Conservation (phyloP, 805 yeast genomes). For the Tetrapisispora namnaoensis region DNA sequence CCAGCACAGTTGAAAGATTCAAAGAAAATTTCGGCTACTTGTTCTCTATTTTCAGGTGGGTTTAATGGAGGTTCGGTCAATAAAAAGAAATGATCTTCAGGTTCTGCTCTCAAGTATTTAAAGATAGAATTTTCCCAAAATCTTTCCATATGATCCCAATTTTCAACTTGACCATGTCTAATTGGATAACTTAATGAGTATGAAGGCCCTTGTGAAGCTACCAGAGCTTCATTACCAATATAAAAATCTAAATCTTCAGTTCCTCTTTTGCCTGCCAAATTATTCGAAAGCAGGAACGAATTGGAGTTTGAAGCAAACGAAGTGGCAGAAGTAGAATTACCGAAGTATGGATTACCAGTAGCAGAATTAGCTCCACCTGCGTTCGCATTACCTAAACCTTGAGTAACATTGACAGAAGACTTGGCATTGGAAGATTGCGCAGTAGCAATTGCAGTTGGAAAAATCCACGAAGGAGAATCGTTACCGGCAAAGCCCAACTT, state of each 20-base stretch:
- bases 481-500: slow-evolving; percentile 98
- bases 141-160: slow-evolving; percentile 99
- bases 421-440: slow-evolving; percentile 37
- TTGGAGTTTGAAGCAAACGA: slow-evolving; percentile 23
- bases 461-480: slow-evolving; percentile 93
- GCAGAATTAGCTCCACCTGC: slow-evolving; percentile 26
- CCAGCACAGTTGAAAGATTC: slow-evolving; percentile 99
- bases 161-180: slow-evolving; percentile 95
- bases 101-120: slow-evolving; percentile 94
- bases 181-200: slow-evolving; percentile 87
- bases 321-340: slow-evolving; percentile 31
- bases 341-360: slow-evolving; percentile 21
- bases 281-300: slow-evolving; percentile 25
- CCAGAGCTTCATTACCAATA: slow-evolving; percentile 91
- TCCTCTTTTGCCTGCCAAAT: slow-evolving; percentile 64
- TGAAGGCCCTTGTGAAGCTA: slow-evolving; percentile 83
- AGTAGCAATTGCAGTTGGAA: slow-evolving; percentile 91
- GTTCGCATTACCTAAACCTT: slow-evolving; percentile 26
- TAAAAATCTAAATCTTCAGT: slow-evolving; percentile 89
- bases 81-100: slow-evolving; percentile 94
- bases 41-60: slow-evolving; percentile 99
- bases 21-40: slow-evolving; percentile 97
- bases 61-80: slow-evolving; percentile 97
- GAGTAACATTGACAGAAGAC: slow-evolving; percentile 31
- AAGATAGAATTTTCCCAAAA: slow-evolving; percentile 97